These are phyloP conservation scores for Candida ascalaphidarum DNA, from an alignment of 805 yeast species.

Conservation along the genomic window DNA sequence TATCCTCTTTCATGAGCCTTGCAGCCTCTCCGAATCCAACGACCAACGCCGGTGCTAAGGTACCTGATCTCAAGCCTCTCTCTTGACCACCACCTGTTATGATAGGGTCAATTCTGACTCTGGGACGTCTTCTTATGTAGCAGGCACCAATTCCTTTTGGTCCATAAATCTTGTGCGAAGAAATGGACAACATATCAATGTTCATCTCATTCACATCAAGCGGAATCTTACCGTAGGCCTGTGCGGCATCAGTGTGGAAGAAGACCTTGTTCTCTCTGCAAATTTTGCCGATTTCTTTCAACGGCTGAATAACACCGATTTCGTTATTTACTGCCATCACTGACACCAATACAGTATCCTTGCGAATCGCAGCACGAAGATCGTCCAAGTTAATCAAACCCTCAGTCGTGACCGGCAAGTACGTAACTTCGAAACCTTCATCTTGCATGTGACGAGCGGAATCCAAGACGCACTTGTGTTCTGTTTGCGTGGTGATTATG, in stretches of 20 bases:
- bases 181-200: constrained; percentile 86
- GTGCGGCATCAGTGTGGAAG: constrained; percentile 97
- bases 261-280: constrained; percentile 85
- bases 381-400: constrained; percentile 76
- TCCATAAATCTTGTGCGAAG: constrained; percentile 95
- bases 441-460: constrained; percentile 92
- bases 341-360: constrained; percentile 85
- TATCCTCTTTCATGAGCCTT: constrained; percentile 67
- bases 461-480: constrained; percentile 98
- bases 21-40: constrained; percentile 98
- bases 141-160: constrained; percentile 98
- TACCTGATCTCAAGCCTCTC: constrained; percentile 95
- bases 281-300: constrained; percentile 84
- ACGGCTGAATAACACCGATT: constrained; percentile 94
- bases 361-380: constrained; percentile 75
- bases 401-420: constrained; percentile 71
- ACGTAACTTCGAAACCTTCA: constrained; percentile 95
- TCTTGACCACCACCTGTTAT: constrained; percentile 99
- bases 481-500: constrained; percentile 93
- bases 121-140: constrained; percentile 93
- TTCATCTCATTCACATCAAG: constrained; percentile 90
- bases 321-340: constrained; percentile 98
- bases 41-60: constrained; percentile 92
- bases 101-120: constrained; percentile 92
- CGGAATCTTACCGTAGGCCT: constrained; percentile 91